Evolutionary conservation across 805 yeast genomes (phyloP), one percentile per base, ranked within the genome.

Genomic region (Teunomyces aglyptinius): DNA sequence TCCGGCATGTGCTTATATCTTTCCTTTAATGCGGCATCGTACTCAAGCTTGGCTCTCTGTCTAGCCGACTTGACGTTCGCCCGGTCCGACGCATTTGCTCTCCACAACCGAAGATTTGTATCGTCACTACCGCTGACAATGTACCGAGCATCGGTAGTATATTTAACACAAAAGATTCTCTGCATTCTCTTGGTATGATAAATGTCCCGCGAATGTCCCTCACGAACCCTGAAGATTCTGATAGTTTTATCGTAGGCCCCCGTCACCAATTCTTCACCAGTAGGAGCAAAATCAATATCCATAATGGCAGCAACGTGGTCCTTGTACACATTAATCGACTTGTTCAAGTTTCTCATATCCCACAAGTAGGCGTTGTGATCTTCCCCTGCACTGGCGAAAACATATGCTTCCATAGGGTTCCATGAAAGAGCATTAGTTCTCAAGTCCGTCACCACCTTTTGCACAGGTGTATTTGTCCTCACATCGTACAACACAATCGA

Each of bases 171-270:
- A 67, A 90, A 89, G 8, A 94, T 87, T 49, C 92, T 85, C 71
- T 94, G 99, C 99, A 94, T 94, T 63, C 99, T 81, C 72, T 89
- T 90, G 11, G 99, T 94, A 60, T 94, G 99, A 65, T 94, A 94
- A 38, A 95, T 78, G 59, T 94, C 99, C 51, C 97, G 77, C 5
- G 96, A 87, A 66, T 92, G 98, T 31, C 99, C 98, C 52, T 86
- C 87, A 29, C 78, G 71, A 1, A 82, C 71, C 44, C 82, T 82
- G 68, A 71, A 94, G 15, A 94, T 82, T 56, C 99, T 77, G 26
- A 94, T 79, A 1, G 98, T 89, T 60, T 89, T 87, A 67, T 94
- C 99, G 64, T 92, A 94, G 0, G 97, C 87, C 13, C 97, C 97
- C 1, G 97, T 86, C 4, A 90, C 97, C 28, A 94, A 71, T 67